phyloP scores from a whole-genome alignment of 2,329 filamentous ascomycete species.

The Diaporthe vexans region DNA sequence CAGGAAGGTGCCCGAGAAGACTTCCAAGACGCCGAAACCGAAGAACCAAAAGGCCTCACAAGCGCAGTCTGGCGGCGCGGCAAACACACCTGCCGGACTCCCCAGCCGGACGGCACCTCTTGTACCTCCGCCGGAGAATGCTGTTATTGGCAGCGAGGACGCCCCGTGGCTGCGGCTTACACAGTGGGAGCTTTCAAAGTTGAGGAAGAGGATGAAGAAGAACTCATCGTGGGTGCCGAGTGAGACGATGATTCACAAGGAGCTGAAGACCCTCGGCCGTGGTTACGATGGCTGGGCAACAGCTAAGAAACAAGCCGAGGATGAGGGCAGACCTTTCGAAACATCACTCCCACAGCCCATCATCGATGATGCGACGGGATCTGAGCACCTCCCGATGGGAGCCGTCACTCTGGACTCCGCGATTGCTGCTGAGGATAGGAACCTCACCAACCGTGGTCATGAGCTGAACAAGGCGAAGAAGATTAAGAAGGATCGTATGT shows the following conservation, averaged over 20 bases:
- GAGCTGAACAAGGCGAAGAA: slow-evolving; percentile 85
- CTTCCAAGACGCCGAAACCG: slow-evolving; percentile 59
- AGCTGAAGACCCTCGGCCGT: slow-evolving; percentile 79
- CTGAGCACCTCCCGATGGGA: slow-evolving; percentile 69
- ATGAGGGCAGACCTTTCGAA: slow-evolving; percentile 74
- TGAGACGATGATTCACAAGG: slow-evolving; percentile 86
- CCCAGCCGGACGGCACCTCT: slow-evolving; percentile 52
- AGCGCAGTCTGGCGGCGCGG: slow-evolving; percentile 41
- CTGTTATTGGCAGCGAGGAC: slow-evolving; percentile 69
- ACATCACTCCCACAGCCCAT: slow-evolving; percentile 56
- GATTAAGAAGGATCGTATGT: slow-evolving; percentile 75
- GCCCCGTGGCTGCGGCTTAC: slow-evolving; percentile 77
- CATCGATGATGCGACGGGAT: slow-evolving; percentile 65
- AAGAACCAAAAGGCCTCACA: slow-evolving; percentile 50
- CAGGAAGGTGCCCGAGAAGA: slow-evolving; percentile 51
- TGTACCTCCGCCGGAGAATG: slow-evolving; percentile 72
- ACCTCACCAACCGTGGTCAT: slow-evolving; percentile 80
- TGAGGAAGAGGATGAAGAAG: slow-evolving; percentile 92
- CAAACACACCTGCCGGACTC: slow-evolving; percentile 6
- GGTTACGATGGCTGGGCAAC: slow-evolving; percentile 73
- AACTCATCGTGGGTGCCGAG: slow-evolving; percentile 88
- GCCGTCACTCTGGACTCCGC: slow-evolving; percentile 69
- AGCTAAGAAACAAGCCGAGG: slow-evolving; percentile 75
- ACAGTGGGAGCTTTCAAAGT: slow-evolving; percentile 73
- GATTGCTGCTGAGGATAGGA: slow-evolving; percentile 71